phyloP scores from a whole-genome alignment of 768 basidiomycete species.

The Leccinum arenicola region DNA sequence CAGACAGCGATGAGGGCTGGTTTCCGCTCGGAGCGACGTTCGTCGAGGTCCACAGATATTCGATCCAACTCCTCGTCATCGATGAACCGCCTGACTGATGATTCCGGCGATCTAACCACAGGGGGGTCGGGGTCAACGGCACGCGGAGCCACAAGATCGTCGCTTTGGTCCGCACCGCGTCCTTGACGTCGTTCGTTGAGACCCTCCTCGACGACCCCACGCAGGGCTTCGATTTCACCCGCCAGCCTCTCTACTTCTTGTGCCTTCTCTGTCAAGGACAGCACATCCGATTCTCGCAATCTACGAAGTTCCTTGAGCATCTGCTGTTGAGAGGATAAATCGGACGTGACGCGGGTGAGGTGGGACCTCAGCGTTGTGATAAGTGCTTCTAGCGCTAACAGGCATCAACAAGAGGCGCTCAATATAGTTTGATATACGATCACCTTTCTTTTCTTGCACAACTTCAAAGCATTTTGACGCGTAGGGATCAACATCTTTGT shows the following conservation, averaged over 20 bases:
- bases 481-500: constrained; percentile 36
- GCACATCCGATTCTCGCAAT: constrained; percentile 60
- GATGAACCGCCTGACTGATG: constrained; percentile 39
- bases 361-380: constrained; percentile 72
- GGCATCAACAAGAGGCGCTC: constrained; percentile 9
- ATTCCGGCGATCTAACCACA: constrained; percentile 2
- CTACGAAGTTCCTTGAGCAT: constrained; percentile 64
- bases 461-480: constrained; percentile 65
- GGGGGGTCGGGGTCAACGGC: constrained; percentile 1
- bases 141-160: neutral
- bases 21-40: constrained; percentile 53
- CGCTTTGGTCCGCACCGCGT: constrained; percentile 38
- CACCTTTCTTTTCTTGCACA: constrained; percentile 89
- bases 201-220: constrained; percentile 84
- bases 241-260: constrained; percentile 77
- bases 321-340: constrained; percentile 73
- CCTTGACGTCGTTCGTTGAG: constrained; percentile 65
- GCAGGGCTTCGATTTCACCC: constrained; percentile 83
- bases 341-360: constrained; percentile 71
- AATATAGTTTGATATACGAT: constrained; percentile 5
- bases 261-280: constrained; percentile 55
- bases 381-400: constrained; percentile 75
- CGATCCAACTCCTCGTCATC: constrained; percentile 57
- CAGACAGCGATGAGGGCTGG: no score
- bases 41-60: constrained; percentile 65